Evolutionary conservation across 1,284 basidiomycete species (phyloP).

Genomic region (Boletus semigastroideus): DNA sequence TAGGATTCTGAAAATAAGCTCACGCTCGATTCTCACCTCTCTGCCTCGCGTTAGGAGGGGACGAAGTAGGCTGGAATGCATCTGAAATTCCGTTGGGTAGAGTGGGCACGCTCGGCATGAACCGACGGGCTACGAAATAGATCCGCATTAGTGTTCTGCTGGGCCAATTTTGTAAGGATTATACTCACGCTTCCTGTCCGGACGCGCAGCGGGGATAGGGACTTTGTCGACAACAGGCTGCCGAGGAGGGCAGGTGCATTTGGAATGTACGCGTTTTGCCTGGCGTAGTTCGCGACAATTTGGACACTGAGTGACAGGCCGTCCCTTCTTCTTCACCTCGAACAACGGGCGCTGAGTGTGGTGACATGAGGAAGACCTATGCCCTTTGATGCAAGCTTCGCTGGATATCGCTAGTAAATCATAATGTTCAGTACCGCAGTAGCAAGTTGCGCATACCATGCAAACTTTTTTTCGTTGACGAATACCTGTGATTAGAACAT

Average conservation of each 20-base stretch:
- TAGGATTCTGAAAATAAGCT: constrained; percentile 4
- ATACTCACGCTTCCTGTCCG: constrained; percentile 54
- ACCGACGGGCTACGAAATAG: constrained; percentile 46
- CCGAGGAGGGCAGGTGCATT: constrained; percentile 58
- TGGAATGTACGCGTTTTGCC: constrained; percentile 70
- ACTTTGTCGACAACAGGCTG: constrained; percentile 39
- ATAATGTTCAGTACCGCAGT: not conserved
- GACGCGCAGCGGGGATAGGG: constrained; percentile 35
- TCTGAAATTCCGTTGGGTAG: constrained; percentile 64
- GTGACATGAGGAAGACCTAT: constrained; percentile 79
- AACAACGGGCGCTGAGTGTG: constrained; percentile 81
- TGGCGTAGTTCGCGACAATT: constrained; percentile 77
- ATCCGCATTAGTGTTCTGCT: constrained; percentile 6
- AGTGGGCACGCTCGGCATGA: constrained; percentile 58
- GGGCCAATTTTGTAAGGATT: not conserved
- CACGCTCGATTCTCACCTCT: constrained; percentile 40
- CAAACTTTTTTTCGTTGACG: constrained; percentile 82
- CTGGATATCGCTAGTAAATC: constrained; percentile 38
- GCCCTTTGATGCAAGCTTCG: constrained; percentile 87
- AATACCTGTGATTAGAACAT: constrained; percentile 48
- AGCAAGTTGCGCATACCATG: constrained; percentile 52
- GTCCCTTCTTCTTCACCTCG: constrained; percentile 85
- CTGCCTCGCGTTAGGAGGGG: constrained; percentile 46
- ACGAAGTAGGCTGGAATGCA: constrained; percentile 25
- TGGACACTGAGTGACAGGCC: constrained; percentile 81